Conservation (phyloP, 2,329 filamentous ascomycete species). For the Trichoderma endophyticum region DNA sequence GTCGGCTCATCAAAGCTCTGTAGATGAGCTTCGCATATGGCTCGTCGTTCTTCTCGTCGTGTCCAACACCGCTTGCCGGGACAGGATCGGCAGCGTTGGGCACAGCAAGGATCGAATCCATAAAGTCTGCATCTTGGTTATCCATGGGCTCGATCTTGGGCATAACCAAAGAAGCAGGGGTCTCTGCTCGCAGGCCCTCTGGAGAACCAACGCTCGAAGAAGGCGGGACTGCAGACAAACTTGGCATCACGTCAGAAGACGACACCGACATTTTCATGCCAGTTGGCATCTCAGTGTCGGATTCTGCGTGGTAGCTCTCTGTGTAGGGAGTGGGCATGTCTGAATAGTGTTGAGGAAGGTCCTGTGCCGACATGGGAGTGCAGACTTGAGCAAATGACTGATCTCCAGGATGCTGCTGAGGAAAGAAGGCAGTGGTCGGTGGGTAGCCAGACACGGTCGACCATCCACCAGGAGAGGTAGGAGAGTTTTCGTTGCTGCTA, state of each 20-base stretch:
- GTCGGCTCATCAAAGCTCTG: slow-evolving; percentile 66
- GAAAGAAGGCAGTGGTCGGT: slow-evolving; percentile 23
- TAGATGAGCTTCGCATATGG: slow-evolving; percentile 84
- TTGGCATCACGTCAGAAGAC: slow-evolving; percentile 18
- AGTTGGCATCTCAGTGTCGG: slow-evolving; percentile 23
- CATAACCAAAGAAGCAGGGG: slow-evolving; percentile 20
- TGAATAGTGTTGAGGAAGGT: slow-evolving; percentile 21
- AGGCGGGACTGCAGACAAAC: slow-evolving; percentile 15
- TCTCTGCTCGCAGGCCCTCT: slow-evolving; percentile 21
- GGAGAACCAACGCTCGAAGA: slow-evolving; percentile 25
- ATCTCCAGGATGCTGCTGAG: slow-evolving; percentile 23
- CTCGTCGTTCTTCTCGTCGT: slow-evolving; percentile 51
- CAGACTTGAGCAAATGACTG: slow-evolving; percentile 21
- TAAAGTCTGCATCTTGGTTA: background rate
- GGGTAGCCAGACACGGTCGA: slow-evolving; percentile 27
- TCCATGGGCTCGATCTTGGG: slow-evolving; percentile 14
- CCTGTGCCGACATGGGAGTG: slow-evolving; percentile 28
- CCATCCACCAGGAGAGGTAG: slow-evolving; percentile 36
- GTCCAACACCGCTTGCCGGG: slow-evolving; percentile 23
- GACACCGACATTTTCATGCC: slow-evolving; percentile 19
- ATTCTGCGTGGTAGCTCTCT: slow-evolving; percentile 19
- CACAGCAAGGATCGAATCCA: background rate
- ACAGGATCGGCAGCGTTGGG: background rate
- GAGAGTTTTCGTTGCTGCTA: slow-evolving; percentile 22
- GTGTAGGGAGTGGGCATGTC: slow-evolving; percentile 24